A percentile compares a stretch with the other conserved stretches of the same genome.
Evolutionary conservation across 2,329 filamentous ascomycete species (phyloP).

Genomic region (Arthrinium puccinioides): DNA sequence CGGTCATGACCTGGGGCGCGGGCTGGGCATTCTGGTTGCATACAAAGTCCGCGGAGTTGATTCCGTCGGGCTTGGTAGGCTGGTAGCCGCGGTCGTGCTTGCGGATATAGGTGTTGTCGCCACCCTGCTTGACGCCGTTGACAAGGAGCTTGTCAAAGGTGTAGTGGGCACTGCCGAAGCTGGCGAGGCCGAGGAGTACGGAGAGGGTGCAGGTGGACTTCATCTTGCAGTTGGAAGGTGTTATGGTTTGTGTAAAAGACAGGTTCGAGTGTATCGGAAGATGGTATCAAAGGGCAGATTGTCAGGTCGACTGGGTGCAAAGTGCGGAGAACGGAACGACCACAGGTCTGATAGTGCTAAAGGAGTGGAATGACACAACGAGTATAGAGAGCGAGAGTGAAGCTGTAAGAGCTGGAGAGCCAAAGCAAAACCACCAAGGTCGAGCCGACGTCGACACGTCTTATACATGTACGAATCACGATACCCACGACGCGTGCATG

Average conservation of each 20-base stretch:
- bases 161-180: conserved; percentile 12
- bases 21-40: conserved; percentile 17
- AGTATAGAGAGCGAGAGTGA: not conserved
- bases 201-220: conserved; percentile 1
- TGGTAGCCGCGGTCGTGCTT: conserved; percentile 21
- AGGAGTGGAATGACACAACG: not conserved
- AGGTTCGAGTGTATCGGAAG: not conserved
- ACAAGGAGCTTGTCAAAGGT: conserved; percentile 14
- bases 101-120: conserved; percentile 15
- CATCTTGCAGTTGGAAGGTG: not conserved
- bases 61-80: conserved; percentile 11
- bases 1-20: conserved; percentile 16
- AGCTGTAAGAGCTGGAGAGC: too few species aligned
- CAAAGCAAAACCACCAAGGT: too few species aligned
- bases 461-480: too few species aligned
- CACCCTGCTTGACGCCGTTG: conserved; percentile 12
- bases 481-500: too few species aligned
- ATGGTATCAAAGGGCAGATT: not conserved
- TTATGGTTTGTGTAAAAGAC: not conserved
- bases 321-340: conserved; percentile 4
- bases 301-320: not conserved
- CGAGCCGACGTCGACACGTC: too few species aligned
- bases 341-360: conserved; percentile 2
- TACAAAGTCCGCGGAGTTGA: conserved; percentile 19
- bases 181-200: conserved; percentile 3